Conservation (phyloP, 352 stramenopile genomes). For the Phytopythium aichiense region DNA sequence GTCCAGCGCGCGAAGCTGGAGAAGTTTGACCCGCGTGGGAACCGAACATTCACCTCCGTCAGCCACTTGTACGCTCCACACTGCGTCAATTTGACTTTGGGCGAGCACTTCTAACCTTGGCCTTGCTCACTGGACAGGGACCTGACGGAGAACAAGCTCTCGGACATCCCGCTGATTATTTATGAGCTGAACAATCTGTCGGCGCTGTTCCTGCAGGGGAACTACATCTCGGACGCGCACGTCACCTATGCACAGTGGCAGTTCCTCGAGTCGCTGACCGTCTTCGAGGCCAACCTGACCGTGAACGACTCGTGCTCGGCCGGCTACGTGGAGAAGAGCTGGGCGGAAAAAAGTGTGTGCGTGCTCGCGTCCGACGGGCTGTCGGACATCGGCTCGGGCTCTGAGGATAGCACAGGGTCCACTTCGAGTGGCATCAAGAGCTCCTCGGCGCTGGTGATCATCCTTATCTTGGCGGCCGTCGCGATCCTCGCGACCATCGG, state of each 20-base stretch:
- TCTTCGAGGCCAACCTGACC: constrained; percentile 42
- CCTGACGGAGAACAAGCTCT: constrained; percentile 56
- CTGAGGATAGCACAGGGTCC: constrained; percentile 25
- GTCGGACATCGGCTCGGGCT: constrained; percentile 31
- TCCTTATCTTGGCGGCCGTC: constrained; percentile 40
- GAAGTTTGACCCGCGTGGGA: constrained; percentile 54
- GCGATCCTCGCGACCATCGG: constrained; percentile 37
- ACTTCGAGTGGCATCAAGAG: constrained; percentile 19
- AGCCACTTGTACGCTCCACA: constrained; percentile 43
- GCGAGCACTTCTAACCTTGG: background rate
- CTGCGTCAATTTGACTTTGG: background rate
- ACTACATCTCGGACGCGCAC: constrained; percentile 49
- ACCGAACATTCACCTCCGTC: constrained; percentile 36
- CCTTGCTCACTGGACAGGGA: constrained; percentile 27
- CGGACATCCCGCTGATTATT: constrained; percentile 60
- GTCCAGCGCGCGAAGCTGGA: constrained; percentile 57
- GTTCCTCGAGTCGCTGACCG: constrained; percentile 44
- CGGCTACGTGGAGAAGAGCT: constrained; percentile 46
- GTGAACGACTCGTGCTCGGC: constrained; percentile 32
- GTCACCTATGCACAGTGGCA: constrained; percentile 46
- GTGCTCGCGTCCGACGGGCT: constrained; percentile 39
- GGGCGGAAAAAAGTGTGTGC: constrained; percentile 46
- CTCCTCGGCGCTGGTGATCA: constrained; percentile 25
- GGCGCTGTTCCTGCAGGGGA: constrained; percentile 45
- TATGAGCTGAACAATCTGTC: constrained; percentile 61